Percentiles rank a stretch among this genome's conserved stretches.
These are phyloP conservation scores for Phytophthora foliorum DNA, from an alignment of 352 stramenopile species.

Conservation along the genomic window DNA sequence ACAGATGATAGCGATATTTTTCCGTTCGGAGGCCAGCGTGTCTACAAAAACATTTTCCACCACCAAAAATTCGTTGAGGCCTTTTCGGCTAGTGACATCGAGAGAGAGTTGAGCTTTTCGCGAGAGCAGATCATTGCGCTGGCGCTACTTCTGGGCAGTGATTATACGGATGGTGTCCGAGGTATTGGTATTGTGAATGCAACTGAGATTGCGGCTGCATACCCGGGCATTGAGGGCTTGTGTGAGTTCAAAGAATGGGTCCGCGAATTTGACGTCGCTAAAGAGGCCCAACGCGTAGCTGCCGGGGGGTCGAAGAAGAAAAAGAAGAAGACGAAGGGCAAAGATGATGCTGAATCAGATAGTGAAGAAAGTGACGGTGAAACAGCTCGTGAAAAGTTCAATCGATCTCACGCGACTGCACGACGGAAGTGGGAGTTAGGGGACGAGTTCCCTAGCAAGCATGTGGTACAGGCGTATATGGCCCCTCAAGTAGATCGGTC, in stretches of 20 bases:
- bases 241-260: slow-evolving; percentile 87
- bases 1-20: slow-evolving; percentile 98
- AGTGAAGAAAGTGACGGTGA: slow-evolving; percentile 55
- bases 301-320: slow-evolving; percentile 42
- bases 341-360: slow-evolving; percentile 42
- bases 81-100: slow-evolving; percentile 95
- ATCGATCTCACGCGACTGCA: slow-evolving; percentile 92
- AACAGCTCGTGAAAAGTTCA: slow-evolving; percentile 78
- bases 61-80: slow-evolving; percentile 99
- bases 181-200: slow-evolving; percentile 90
- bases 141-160: slow-evolving; percentile 95
- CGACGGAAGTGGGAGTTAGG: slow-evolving; percentile 94
- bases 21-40: slow-evolving; percentile 93
- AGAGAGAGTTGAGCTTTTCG: slow-evolving; percentile 93
- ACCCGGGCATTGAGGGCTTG: slow-evolving; percentile 90
- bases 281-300: slow-evolving; percentile 58
- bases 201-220: slow-evolving; percentile 76
- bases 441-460: slow-evolving; percentile 94
- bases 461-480: slow-evolving; percentile 95
- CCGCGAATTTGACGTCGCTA: slow-evolving; percentile 63
- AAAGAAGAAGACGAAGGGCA: slow-evolving; percentile 51
- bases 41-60: slow-evolving; percentile 99
- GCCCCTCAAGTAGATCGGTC: slow-evolving; percentile 91
- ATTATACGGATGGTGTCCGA: slow-evolving; percentile 94
- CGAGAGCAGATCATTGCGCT: slow-evolving; percentile 93